Conservation (phyloP, 2,329 filamentous ascomycete species). For the Neofusicoccum sp. region DNA sequence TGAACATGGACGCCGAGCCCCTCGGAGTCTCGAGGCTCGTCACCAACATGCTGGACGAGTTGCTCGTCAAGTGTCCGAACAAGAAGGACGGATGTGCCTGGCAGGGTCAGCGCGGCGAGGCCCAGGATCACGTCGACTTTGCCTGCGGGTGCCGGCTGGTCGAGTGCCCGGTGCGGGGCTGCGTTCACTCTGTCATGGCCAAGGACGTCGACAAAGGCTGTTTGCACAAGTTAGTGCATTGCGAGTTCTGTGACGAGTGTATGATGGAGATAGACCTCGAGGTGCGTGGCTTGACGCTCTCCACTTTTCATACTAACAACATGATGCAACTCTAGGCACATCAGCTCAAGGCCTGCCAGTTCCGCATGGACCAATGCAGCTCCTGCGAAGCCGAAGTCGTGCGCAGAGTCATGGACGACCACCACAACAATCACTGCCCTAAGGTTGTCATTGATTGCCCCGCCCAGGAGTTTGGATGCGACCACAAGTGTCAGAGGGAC, state of each 20-base stretch:
- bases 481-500: slow-evolving; percentile 41
- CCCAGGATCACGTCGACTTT: slow-evolving; percentile 62
- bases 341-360: slow-evolving; percentile 53
- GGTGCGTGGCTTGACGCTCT: slow-evolving; percentile 32
- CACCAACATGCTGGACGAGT: slow-evolving; percentile 63
- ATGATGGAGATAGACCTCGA: slow-evolving; percentile 60
- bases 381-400: slow-evolving; percentile 47
- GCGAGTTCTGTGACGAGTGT: slow-evolving; percentile 55
- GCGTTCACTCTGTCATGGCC: slow-evolving; percentile 55
- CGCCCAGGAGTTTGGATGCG: slow-evolving; percentile 49
- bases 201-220: slow-evolving; percentile 59
- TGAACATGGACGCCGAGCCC: slow-evolving; percentile 30
- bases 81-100: slow-evolving; percentile 56
- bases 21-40: slow-evolving; percentile 56
- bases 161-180: slow-evolving; percentile 54
- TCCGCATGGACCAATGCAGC: slow-evolving; percentile 49
- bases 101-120: slow-evolving; percentile 57
- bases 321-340: slow-evolving; percentile 39
- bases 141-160: slow-evolving; percentile 61
- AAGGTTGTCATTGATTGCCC: slow-evolving; percentile 47
- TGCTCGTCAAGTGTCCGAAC: slow-evolving; percentile 62
- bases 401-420: slow-evolving; percentile 44
- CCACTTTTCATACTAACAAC: slow-evolving; percentile 30
- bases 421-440: slow-evolving; percentile 46
- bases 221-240: slow-evolving; percentile 56